Evolutionary conservation across 2,329 filamentous ascomycete species (phyloP).

Genomic region (Aspergillus fumigatus): DNA sequence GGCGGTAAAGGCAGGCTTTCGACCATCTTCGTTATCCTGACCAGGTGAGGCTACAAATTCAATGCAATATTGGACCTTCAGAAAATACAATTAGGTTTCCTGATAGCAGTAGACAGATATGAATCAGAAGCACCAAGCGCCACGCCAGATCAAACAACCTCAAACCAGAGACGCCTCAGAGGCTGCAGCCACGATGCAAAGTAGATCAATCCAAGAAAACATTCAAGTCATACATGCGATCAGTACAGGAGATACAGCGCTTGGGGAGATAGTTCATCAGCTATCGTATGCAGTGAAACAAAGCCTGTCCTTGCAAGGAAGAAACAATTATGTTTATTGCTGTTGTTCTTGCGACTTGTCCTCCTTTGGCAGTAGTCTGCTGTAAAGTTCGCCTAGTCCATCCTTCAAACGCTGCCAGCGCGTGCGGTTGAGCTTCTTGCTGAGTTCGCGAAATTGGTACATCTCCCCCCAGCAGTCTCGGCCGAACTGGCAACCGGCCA

Average conservation of each 20-base stretch:
- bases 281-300: background rate
- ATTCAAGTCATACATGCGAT: background rate
- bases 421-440: conserved; percentile 81
- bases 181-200: background rate
- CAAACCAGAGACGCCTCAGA: background rate
- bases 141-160: conserved; percentile 4
- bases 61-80: background rate
- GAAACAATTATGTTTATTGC: background rate
- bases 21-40: background rate
- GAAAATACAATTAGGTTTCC: background rate
- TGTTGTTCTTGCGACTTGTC: conserved; percentile 4
- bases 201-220: background rate
- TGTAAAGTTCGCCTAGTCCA: conserved; percentile 16
- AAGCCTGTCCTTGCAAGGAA: background rate
- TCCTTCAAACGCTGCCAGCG: conserved; percentile 64
- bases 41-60: background rate
- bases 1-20: background rate
- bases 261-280: background rate
- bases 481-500: conserved; percentile 97
- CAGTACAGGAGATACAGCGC: background rate
- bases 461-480: conserved; percentile 98
- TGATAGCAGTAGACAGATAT: background rate
- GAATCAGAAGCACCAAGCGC: background rate
- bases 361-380: conserved; percentile 16
- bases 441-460: conserved; percentile 89